Conservation (phyloP, 1,284 basidiomycete species). For the Laetiporus sulphureus region DNA sequence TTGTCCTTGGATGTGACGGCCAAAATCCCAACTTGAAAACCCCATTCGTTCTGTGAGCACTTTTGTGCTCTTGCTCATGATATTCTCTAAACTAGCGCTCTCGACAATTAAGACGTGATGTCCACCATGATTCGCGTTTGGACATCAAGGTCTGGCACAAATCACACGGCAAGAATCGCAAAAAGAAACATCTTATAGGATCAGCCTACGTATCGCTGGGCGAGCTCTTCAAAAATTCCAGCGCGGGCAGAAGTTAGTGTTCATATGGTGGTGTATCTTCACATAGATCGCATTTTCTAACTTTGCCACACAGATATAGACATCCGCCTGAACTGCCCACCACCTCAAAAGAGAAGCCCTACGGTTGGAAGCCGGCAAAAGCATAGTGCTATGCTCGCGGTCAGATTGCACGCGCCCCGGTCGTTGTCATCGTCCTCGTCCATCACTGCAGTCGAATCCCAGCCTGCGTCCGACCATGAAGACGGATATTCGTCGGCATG, state of each 20-base stretch:
- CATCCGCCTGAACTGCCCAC: slow-evolving; percentile 21
- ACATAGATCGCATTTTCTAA: too few relatives aligned
- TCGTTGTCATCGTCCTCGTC: slow-evolving; percentile 5
- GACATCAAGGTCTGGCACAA: slow-evolving; percentile 48
- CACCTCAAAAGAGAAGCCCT: slow-evolving; percentile 23
- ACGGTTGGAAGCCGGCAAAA: slow-evolving; percentile 19
- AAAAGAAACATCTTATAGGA: slow-evolving; percentile 46
- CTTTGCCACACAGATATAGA: slow-evolving; percentile 19
- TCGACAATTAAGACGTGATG: slow-evolving; percentile 30
- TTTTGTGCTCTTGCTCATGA: not conserved
- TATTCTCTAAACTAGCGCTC: not conserved
- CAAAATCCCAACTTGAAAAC: slow-evolving; percentile 61
- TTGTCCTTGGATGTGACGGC: slow-evolving; percentile 55
- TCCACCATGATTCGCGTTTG: slow-evolving; percentile 32
- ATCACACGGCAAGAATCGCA: slow-evolving; percentile 45
- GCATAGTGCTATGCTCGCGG: slow-evolving; percentile 20
- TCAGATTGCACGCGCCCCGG: slow-evolving; percentile 19
- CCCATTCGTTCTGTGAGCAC: slow-evolving; percentile 42
- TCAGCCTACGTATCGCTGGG: slow-evolving; percentile 39
- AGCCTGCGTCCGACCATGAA: not conserved
- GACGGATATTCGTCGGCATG: slow-evolving; percentile 2
- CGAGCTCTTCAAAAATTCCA: slow-evolving; percentile 43
- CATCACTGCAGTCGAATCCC: slow-evolving; percentile 7
- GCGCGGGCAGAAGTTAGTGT: slow-evolving; percentile 10
- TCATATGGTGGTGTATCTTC: not conserved